Evolutionary conservation across 2,329 filamentous ascomycete species (phyloP), one percentile per base, ranked within the genome.

Genomic region (Phaeomoniella chlamydospora): DNA sequence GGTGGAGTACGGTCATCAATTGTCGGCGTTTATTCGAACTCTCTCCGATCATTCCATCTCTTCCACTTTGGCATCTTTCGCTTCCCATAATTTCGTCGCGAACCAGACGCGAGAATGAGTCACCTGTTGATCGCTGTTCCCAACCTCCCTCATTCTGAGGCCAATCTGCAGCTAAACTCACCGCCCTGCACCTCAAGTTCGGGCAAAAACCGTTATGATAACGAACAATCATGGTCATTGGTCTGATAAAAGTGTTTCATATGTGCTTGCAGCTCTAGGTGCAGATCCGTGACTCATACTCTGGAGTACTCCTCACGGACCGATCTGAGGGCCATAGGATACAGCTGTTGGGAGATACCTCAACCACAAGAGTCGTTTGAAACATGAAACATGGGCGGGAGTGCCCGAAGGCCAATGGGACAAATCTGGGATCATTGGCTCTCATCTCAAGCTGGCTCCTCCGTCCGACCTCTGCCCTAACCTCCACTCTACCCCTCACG

Each of bases 1-100:
- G 22, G 22, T 31, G 39, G 45, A 49, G 48, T 50, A 51, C 42
- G 49, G 48, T 49, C 49, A 43, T 6, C 22, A n/a, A 6, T 26
- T n/a, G 6, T 26, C 9, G 22, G 22, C 22, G 22, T 26, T n/a
- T 26, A 26, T 6, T n/a, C 6, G 22, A 26, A 26, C 6, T n/a
- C n/a, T 6, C n/a, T 26, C 22, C 22, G 22, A 26, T 26, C 22
- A 6, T 26, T n/a, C 9, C 6, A 26, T 26, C 22, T 9, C 22
- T 6, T 9, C 22, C 22, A 26, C 22, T 26, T 6, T 26, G 22
- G 22, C n/a, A 6, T n/a, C 9, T 26, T 9, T 26, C 22, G 22
- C 22, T 26, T n/a, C n/a, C 22, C 22, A n/a, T 26, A 26, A n/a
- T 26, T n/a, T 9, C n/a, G 22, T 26, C 33, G 15, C 18, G 33